A percentile compares a stretch with the other conserved stretches of the same genome.
Evolutionary conservation across 2,329 filamentous ascomycete species (phyloP).

Genomic region (Sporothrix phasma): DNA sequence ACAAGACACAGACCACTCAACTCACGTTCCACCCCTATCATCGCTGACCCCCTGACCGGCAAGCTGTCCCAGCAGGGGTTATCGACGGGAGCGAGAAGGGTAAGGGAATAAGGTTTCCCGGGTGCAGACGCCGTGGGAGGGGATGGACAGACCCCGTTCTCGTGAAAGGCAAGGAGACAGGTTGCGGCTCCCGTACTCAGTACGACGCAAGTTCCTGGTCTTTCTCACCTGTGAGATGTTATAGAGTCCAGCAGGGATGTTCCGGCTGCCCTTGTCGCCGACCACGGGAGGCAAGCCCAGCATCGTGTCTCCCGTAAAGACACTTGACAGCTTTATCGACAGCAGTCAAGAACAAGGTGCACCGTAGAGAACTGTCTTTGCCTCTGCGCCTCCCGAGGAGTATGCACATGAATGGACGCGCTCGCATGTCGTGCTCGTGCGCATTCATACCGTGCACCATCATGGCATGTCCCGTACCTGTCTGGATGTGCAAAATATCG

Average conservation of each 20-base stretch:
- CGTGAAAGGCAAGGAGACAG: not conserved
- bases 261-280: not conserved
- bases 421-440: not conserved
- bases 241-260: not conserved
- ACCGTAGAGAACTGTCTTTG: not conserved
- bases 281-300: not conserved
- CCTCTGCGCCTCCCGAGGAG: not conserved
- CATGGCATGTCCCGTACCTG: too few relatives aligned
- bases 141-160: not conserved
- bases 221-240: not conserved
- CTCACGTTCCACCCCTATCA: not conserved
- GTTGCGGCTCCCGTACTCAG: not conserved
- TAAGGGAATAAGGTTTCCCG: slow-evolving; percentile 17
- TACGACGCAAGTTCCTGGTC: not conserved
- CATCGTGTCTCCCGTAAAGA: too few relatives aligned
- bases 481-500: not conserved
- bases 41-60: not conserved
- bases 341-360: not conserved
- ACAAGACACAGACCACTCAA: not conserved
- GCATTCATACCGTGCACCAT: not conserved
- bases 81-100: not conserved
- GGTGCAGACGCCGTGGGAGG: slow-evolving; percentile 3
- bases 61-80: slow-evolving; percentile 5
- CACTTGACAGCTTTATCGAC: too few relatives aligned
- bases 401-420: too few relatives aligned